Evolutionary conservation across 768 basidiomycete species (phyloP), one percentile per base, ranked within the genome.

Genomic region (Auricularia sp.): DNA sequence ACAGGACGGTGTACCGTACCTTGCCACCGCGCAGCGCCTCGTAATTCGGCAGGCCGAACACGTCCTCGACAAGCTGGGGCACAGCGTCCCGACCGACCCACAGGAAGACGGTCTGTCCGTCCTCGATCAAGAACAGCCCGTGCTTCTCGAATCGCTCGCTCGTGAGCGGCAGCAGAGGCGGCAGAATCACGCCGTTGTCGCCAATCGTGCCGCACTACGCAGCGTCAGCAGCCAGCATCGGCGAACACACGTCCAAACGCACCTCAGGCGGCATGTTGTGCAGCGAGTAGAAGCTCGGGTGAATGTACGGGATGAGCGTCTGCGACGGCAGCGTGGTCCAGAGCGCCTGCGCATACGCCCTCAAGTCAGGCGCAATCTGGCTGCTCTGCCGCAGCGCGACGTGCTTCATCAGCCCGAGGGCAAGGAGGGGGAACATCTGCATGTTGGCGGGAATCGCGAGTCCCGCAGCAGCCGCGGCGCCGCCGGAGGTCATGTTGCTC

Each of bases 11-110:
- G 51, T 18, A 66, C 68, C 79, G 66, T 70, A 90, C 93, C 87
- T 99, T 99, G 69, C 97, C 97, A 60, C 93, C 93, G 62, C 90
- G 89, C 62, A 99, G 78, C 16, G 88, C 88, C 51, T 92, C 91
- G 72, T 98, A 98, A 68, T 76, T 87, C 0, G 90, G 87, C 42
- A 98, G 80, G 71, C 91, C 86, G 76, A 99, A 98, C 18, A 98
- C 95, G 71, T 99, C 97, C 80, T 87, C 80, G 66, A 98, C 78
- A 59, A 98, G 84, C 72, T 95, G 90, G 10, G 95, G 92, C n/a
- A 98, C 93, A 7, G 97, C 93, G 73, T 98, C 96, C 36, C 94
- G 86, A n/a, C 97, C 97, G 61, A 99, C 85, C 89, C 93, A 98
- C 60, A 98, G 80, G 86, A 99, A 98, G 72, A 99, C 91, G 23